These are phyloP conservation scores for Aspergillus nidulans DNA, from an alignment of 495 filamentous ascomycete species.

Conservation along the genomic window DNA sequence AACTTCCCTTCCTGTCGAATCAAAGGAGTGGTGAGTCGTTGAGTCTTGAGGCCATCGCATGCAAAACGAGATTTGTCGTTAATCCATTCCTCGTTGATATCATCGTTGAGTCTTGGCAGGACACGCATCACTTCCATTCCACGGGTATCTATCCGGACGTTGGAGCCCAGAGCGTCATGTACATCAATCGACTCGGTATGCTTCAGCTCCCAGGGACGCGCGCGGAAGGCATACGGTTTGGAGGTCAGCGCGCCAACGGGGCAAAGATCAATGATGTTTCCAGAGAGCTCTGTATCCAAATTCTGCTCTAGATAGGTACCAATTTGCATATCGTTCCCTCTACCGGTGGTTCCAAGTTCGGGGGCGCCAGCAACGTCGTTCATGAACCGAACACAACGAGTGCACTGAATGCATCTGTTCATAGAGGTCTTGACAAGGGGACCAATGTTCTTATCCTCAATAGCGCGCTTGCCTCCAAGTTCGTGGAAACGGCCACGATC, in stretches of 20 bases:
- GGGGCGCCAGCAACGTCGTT: constrained; percentile 96
- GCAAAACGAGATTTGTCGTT: constrained; percentile 97
- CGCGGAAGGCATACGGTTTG: constrained; percentile 96
- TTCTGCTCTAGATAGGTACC: constrained; percentile 94
- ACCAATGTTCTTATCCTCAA: constrained; percentile 99
- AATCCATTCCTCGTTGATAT: constrained; percentile 99
- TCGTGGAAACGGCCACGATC: constrained; percentile 97
- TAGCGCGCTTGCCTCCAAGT: constrained; percentile 86
- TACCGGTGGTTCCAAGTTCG: constrained; percentile 87
- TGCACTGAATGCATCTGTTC: constrained; percentile 99
- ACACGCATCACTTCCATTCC: constrained; percentile 97
- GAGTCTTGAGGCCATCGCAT: constrained; percentile 94
- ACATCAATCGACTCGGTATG: constrained; percentile 93
- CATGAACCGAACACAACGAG: constrained; percentile 93
- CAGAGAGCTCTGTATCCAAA: constrained; percentile 89
- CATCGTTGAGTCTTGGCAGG: constrained; percentile 87
- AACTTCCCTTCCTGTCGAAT: constrained; percentile 86
- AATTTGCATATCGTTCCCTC: constrained; percentile 96
- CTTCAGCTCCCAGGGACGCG: constrained; percentile 93
- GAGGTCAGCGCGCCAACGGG: constrained; percentile 94
- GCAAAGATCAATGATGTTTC: constrained; percentile 96
- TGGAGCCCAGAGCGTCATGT: constrained; percentile 85
- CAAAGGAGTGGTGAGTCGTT: constrained; percentile 86
- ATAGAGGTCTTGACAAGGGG: constrained; percentile 99
- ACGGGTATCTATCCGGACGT: constrained; percentile 86